Evolutionary conservation across 148 eudicot genomes (phyloP).

Genomic region (Vaccinium macrocarpon): DNA sequence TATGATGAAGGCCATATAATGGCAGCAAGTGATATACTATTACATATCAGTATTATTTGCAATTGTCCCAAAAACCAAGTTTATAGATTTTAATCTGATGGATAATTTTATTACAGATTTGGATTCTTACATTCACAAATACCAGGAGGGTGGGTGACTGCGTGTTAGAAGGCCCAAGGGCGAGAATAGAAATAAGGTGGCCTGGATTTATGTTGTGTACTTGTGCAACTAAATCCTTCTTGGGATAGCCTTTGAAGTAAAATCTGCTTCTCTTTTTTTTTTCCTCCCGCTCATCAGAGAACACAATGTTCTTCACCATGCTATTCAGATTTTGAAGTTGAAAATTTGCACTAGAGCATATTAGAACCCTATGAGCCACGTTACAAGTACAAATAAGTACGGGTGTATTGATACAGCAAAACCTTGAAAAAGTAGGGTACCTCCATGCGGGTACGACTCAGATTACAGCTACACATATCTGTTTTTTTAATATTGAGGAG

Average conservation of each 20-base stretch:
- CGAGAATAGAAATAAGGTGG: not conserved
- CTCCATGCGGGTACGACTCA: not conserved
- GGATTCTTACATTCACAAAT: not conserved
- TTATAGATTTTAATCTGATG: not conserved
- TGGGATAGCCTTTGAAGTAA: not conserved
- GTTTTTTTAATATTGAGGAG: not conserved
- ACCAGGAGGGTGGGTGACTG: not conserved
- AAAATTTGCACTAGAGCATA: not conserved
- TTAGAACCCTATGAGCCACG: not conserved
- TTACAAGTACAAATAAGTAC: not conserved
- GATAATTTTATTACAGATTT: not conserved
- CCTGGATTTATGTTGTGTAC: not conserved
- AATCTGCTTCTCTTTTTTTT: not conserved
- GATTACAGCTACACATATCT: not conserved
- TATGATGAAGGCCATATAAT: not conserved
- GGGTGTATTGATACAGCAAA: not conserved
- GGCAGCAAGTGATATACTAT: not conserved
- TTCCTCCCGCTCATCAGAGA: no score
- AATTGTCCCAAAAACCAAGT: not conserved
- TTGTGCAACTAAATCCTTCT: not conserved
- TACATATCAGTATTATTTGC: not conserved
- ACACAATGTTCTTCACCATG: not conserved
- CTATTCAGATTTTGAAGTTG: not conserved
- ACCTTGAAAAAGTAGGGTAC: not conserved
- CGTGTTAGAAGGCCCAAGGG: not conserved